Base-by-base conservation (phyloP, 129 eudicot genomes). In the Apium graveolens region DNA sequence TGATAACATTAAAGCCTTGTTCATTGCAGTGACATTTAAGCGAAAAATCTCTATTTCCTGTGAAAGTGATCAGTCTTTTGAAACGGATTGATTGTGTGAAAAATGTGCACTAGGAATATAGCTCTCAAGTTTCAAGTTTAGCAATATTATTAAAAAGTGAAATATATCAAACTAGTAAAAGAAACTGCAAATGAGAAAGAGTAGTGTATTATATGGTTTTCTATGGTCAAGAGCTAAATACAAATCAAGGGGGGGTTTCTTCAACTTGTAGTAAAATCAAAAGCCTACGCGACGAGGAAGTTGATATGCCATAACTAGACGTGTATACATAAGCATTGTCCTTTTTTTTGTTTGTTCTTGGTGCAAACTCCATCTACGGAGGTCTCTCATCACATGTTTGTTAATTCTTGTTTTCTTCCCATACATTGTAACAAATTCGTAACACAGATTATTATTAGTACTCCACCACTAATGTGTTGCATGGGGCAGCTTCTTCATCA, bases 261-360 rank as follows among this genome's bases (percentile, higher is more conserved):
- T 57, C 14, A 24, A 24, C 10, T 57, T 57, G 65, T 57, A n/a
- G 65, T n/a, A 24, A 24, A 57, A 57, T 57, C 65, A 57, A 57
- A 57, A 24, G 65, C 5, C 31, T 57, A 57, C 65, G 65, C 65
- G 4, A 57, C 0, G 29, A 21, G 65, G 65, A 57, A 57, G 65
- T 57, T 57, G 65, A 57, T 5, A n/a, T 57, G 65, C 65, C 65
- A n/a, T 57, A 24, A 24, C 9, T 57, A 57, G 65, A 57, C 65
- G 65, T 7, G 65, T 57, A n/a, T 57, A 57, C 65, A 57, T 57
- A 57, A 57, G 65, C 65, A 57, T n/a, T 57, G 65, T 57, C 65
- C 10, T 24, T 49, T 44, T 55, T 57, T 55, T 13, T 57, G 65
- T 57, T 57, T 57, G 16, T 8, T 49, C 57, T 49, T 49, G 57